Evolutionary conservation across 441 rosid species (phyloP), one percentile per base, ranked within the genome.

Genomic region (Aquilaria agallochum): DNA sequence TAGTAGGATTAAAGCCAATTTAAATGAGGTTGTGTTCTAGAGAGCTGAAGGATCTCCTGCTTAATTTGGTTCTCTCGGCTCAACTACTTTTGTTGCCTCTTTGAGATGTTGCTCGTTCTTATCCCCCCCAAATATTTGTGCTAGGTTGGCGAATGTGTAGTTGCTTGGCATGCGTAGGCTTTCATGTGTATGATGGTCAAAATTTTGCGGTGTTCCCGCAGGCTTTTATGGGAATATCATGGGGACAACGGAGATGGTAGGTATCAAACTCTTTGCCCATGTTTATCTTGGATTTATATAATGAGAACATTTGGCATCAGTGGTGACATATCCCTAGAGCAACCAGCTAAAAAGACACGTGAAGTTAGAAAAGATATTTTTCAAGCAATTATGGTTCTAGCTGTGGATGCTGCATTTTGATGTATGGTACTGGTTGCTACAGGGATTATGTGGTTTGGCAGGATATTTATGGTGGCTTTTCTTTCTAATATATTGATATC

Each of bases 221-320:
- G 68, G 66, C 72, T 53, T 59, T 8, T 30, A 50, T 64, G 65
- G 62, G 58, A 63, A 58, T 63, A 46, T 59, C 66, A 52, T 54
- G 58, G 15, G 60, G 58, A 68, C 68, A 72, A 55, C 66, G 44
- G 75, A 59, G 68, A 30, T 56, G 64, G 68, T 72, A 72, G 76
- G 76, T 72, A 68, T 59, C 55, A 51, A 50, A 58, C 60, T 63
- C 69, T 64, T 56, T 31, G 63, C 65, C 44, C 72, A 62, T 40
- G 56, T 57, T 55, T 64, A 59, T 13, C 55, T 64, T 53, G 31
- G 31, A 53, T 47, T 20, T 36, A 59, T 34, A 54, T 53, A 31
- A 70, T 56, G 55, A 64, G 57, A 42, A 20, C 9, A 31, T 44
- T 53, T 31, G 13, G 59, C 53, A 58, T 34, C 56, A 58, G 55